phyloP scores from a whole-genome alignment of 1,139 yeast genomes.

The Hansenula lynferdii region DNA sequence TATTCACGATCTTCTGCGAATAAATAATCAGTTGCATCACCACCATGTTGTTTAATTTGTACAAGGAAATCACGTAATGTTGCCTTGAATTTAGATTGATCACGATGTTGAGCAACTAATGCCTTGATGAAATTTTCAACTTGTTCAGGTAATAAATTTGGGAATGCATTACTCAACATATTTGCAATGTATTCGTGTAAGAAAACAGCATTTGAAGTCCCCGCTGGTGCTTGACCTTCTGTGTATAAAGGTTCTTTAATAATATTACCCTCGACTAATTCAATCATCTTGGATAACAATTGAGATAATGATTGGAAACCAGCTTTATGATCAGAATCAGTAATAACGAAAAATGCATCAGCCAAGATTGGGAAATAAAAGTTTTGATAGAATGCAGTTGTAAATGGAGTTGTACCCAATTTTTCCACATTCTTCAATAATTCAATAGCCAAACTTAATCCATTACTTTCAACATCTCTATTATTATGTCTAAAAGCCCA shows the following conservation, averaged over 20 bases:
- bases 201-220: conserved; percentile 76
- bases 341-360: conserved; percentile 88
- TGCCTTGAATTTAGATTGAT: conserved; percentile 73
- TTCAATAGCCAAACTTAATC: conserved; percentile 77
- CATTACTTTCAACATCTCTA: conserved; percentile 91
- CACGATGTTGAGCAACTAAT: conserved; percentile 66
- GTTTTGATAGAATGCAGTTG: conserved; percentile 82
- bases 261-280: conserved; percentile 71
- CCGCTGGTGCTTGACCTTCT: conserved; percentile 72
- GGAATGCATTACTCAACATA: conserved; percentile 83
- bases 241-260: conserved; percentile 76
- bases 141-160: conserved; percentile 82
- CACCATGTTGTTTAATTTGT: conserved; percentile 93
- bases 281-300: conserved; percentile 77
- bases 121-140: conserved; percentile 77
- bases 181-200: conserved; percentile 79
- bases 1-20: conserved; percentile 91
- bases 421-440: conserved; percentile 79
- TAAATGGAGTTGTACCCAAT: conserved; percentile 70
- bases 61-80: conserved; percentile 93
- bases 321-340: conserved; percentile 97
- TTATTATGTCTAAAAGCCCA: conserved; percentile 99
- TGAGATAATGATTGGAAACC: conserved; percentile 90
- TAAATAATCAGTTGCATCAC: conserved; percentile 85
- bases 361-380: conserved; percentile 87